These are phyloP conservation scores for Thelonectria blattea DNA, from an alignment of 2,329 filamentous ascomycete species.

Conservation along the genomic window DNA sequence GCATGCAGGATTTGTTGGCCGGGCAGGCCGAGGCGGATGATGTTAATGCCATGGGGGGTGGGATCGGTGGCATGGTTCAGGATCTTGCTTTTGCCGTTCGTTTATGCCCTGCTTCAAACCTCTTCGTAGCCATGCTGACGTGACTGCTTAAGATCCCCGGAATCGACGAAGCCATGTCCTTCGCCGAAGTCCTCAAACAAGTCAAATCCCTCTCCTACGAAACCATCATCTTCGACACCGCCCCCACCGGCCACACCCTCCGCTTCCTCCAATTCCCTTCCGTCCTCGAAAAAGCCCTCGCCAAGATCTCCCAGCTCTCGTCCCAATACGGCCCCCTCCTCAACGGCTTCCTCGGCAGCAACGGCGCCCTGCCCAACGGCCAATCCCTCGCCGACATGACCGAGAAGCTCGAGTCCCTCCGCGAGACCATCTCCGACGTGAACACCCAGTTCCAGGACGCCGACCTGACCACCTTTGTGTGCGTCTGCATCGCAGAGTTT, in stretches of 20 bases:
- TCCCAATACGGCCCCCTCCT: conserved; percentile 95
- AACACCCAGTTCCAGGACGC: conserved; percentile 99
- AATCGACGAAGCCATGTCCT: conserved; percentile 99
- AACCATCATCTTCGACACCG: conserved; percentile 98
- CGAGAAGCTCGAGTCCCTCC: conserved; percentile 90
- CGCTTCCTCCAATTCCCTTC: conserved; percentile 98
- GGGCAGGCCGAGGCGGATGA: conserved; percentile 73
- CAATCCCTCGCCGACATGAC: conserved; percentile 91
- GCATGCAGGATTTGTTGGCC: conserved; percentile 91
- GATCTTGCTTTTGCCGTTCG: conserved; percentile 92
- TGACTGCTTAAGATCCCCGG: conserved; percentile 99
- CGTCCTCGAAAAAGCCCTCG: conserved; percentile 97
- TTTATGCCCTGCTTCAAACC: conserved; percentile 75
- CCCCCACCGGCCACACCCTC: conserved; percentile 95
- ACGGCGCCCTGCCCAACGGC: conserved; percentile 81
- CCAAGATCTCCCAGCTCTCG: conserved; percentile 93
- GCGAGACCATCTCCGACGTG: conserved; percentile 92
- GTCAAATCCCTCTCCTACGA: conserved; percentile 99
- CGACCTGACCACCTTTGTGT: conserved; percentile 94
- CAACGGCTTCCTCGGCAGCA: conserved; percentile 86
- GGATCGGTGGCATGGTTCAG: conserved; percentile 96
- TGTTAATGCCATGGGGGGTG: conserved; percentile 71
- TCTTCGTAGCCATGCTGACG: no score
- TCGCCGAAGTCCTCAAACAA: conserved; percentile 98
- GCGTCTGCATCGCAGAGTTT: conserved; percentile 98